Base-by-base conservation (phyloP, 495 filamentous ascomycete genomes). In the Ramalina intermedia region DNA sequence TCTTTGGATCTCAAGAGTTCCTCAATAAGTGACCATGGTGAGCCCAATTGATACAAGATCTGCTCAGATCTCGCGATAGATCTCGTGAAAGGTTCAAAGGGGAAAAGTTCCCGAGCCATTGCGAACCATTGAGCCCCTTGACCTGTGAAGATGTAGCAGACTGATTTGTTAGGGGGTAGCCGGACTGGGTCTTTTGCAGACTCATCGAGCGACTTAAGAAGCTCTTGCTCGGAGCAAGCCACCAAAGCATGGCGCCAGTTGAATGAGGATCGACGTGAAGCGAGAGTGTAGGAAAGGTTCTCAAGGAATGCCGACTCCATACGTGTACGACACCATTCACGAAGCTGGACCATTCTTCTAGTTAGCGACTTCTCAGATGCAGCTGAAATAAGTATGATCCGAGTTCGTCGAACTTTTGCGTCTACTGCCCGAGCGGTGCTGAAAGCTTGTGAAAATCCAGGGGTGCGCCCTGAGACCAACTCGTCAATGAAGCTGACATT, bases 121-220 rank as follows among this genome's bases (percentile, higher is more conserved):
- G 67, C 70, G 33, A 66, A 52, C 73, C 72, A 80, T 49, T 78
- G 71, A 21, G 71, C 70, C 2, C 71, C 71, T 44, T 71, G 69
- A 17, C 68, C 48, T 18, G 41, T 51, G 21, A 51, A 51, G 6
- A 52, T 21, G 6, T 41, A 43, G n/a, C 44, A 37, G n/a, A 52
- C 72, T 43, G 49, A 2, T 55, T 55, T 4, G 44, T 26, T 12
- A 17, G 40, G 27, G 42, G 41, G 3, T 63, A n/a, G 4, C 46
- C 46, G 0, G 21, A 12, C 4, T 44, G 3, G 1, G 61, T 50
- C 8, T 36, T 26, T 17, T 43, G 48, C 0, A 59, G 38, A 0
- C 60, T 43, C 0, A 55, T 54, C 0, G 52, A 43, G 35, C 58
- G 61, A 50, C 58, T 66, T 9, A 53, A 45, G 33, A 63, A 55